Base-by-base conservation (phyloP, 2,329 filamentous ascomycete species). In the Diaporthe amygdali region DNA sequence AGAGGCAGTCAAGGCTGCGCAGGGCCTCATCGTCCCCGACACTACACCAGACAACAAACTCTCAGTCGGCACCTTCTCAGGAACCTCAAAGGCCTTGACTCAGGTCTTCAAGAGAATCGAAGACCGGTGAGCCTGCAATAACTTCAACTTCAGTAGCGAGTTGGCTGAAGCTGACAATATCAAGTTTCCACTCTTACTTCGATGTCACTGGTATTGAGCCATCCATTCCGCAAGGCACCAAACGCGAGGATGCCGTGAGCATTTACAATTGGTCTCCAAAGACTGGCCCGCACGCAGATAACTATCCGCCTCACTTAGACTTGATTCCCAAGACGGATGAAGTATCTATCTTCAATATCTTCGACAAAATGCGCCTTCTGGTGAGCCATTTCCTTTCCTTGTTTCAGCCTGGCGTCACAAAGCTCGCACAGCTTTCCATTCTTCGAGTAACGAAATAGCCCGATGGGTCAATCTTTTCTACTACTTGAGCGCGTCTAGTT, bases 141-240 rank as follows among this genome's bases (percentile, higher is more conserved):
- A 22, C 5, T 3, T 44, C n/a, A n/a, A n/a, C n/a, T n/a, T n/a
- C n/a, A n/a, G n/a, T n/a, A n/a, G n/a, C n/a, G 17, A 15, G 5
- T 4, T 9, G 0, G 30, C 32, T 46, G 15, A 32, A 17, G 17
- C 56, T 63, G 37, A 63, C 10, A 14, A 5, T 30, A 17, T 8
- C n/a, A n/a, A 63, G 56, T 10, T 63, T 63, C 56, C 56, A 63
- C 10, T 63, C 56, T 30, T 63, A 44, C n/a, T 63, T 63, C 39
- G 56, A 63, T 44, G 56, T 63, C 37, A 39, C 44, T 15, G 56
- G 56, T 14, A 63, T 63, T 44, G 56, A 63, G 20, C 56, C 56
- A 20, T 63, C 56, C 30, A 44, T 41, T 17, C 56, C 56, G 12
- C 44, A 27, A 30, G 44, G 37, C 14, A 44, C 15, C 5, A 22